A percentile compares a stretch with the other conserved stretches of the same genome.
Conservation (phyloP, 306 rosid species). For the Glycine latifolia region DNA sequence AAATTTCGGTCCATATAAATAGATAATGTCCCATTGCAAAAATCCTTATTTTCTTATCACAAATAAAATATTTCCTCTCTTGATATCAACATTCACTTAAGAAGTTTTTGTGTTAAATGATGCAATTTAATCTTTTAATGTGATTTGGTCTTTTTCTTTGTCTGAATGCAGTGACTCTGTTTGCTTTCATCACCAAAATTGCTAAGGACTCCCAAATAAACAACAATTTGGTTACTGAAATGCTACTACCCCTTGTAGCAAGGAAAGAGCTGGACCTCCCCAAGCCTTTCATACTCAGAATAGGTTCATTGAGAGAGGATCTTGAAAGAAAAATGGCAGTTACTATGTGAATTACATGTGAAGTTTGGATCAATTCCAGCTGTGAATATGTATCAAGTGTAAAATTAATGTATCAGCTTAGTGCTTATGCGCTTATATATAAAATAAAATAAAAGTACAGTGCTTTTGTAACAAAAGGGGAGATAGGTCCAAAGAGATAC, state of each 20-base stretch:
- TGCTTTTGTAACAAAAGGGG: not conserved
- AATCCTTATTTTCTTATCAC: no score
- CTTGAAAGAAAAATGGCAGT: conserved; percentile 38
- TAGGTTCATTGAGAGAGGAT: conserved; percentile 42
- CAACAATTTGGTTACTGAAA: no score
- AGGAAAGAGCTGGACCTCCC: no score
- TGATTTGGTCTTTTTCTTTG: no score
- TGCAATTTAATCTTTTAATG: no score
- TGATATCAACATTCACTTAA: no score
- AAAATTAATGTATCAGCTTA: not conserved
- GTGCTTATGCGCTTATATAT: not conserved
- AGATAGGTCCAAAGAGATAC: not conserved
- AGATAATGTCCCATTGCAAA: no score
- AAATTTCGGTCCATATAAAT: no score
- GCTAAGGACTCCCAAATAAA: no score
- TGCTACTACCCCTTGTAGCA: conserved; percentile 1
- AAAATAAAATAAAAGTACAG: not conserved
- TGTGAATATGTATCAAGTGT: not conserved
- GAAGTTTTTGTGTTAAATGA: no score
- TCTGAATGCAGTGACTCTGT: no score
- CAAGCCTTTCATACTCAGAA: not conserved
- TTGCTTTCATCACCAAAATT: not conserved
- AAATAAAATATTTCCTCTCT: no score
- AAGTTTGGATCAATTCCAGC: not conserved
- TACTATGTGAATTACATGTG: conserved; percentile 2